Conservation (phyloP, 306 rosid genomes). For the Rubus parviflorus region DNA sequence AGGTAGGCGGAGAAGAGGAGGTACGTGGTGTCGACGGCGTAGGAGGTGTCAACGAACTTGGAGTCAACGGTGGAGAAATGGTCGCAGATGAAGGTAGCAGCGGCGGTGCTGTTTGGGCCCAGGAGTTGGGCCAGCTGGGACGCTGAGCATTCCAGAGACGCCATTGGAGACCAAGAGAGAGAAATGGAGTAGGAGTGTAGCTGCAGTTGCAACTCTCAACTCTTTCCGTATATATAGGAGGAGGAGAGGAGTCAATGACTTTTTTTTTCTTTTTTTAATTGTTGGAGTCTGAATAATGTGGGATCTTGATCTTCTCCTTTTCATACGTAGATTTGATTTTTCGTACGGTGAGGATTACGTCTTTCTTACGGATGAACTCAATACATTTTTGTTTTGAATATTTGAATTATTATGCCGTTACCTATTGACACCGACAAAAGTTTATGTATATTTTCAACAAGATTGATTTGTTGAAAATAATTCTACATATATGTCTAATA, state of each 20-base stretch:
- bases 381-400: too few species aligned
- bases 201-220: not conserved
- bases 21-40: constrained; percentile 69
- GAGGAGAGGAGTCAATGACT: too few species aligned
- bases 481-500: too few species aligned
- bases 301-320: not conserved
- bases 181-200: not conserved
- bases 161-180: constrained; percentile 32
- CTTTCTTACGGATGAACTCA: too few species aligned
- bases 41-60: constrained; percentile 46
- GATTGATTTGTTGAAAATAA: too few species aligned
- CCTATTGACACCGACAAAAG: too few species aligned
- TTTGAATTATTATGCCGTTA: too few species aligned
- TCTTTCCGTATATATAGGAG: not conserved
- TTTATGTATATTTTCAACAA: too few species aligned
- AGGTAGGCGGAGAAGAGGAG: constrained; percentile 92
- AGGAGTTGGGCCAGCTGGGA: constrained; percentile 40
- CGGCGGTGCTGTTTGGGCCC: constrained; percentile 65
- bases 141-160: constrained; percentile 33
- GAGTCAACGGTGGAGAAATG: constrained; percentile 34
- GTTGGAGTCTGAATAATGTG: not conserved
- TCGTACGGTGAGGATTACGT: too few species aligned
- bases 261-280: too few species aligned
- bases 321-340: too few species aligned
- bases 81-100: constrained; percentile 60